Evolutionary conservation across 176 grass and related monocot species (phyloP).

Genomic region (Triticum urartu): DNA sequence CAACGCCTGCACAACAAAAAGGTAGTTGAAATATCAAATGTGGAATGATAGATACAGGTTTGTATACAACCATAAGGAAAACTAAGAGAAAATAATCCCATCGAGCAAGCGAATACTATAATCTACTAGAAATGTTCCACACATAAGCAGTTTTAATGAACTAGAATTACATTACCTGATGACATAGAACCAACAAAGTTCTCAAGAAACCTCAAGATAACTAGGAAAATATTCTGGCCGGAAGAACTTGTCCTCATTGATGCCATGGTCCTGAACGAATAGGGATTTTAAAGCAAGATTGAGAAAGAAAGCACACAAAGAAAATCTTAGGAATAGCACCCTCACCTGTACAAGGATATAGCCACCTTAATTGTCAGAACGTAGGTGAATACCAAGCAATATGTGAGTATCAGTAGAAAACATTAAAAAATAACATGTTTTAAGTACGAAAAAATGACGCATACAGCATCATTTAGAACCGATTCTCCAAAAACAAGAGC

Average conservation of each 20-base stretch:
- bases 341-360: constrained; percentile 94
- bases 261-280: constrained; percentile 55
- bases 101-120: neutral
- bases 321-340: neutral
- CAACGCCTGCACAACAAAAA: constrained; percentile 46
- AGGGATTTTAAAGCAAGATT: constrained; percentile 21
- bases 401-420: constrained; percentile 30
- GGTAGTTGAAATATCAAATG: constrained; percentile 19
- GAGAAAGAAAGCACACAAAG: neutral
- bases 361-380: constrained; percentile 67
- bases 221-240: constrained; percentile 46
- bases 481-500: constrained; percentile 96
- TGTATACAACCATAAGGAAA: neutral
- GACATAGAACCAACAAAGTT: constrained; percentile 75
- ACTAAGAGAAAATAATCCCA: neutral
- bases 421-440: constrained; percentile 14
- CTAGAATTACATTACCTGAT: constrained; percentile 41
- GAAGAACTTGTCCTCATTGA: constrained; percentile 55
- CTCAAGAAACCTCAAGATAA: constrained; percentile 68
- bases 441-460: constrained; percentile 20
- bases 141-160: neutral
- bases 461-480: constrained; percentile 91
- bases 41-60: neutral
- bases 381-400: constrained; percentile 26
- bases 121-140: neutral